Evolutionary conservation across 192 early-diverging fungal genomes (phyloP).

Genomic region (Haplosporangium gracile): DNA sequence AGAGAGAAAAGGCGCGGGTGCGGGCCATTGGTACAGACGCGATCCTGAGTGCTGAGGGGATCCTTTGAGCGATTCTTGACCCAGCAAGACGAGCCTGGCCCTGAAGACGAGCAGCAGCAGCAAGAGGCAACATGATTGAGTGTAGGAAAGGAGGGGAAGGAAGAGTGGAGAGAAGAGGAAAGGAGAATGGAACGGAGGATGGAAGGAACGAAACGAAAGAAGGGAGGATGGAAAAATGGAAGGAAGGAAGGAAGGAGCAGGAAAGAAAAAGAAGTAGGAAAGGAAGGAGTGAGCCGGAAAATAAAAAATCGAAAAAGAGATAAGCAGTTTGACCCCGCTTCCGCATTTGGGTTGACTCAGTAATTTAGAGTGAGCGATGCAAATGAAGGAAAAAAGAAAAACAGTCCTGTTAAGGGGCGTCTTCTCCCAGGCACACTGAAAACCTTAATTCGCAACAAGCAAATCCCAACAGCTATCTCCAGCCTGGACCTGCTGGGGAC

Average conservation of each 20-base stretch:
- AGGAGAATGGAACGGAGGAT: neutral
- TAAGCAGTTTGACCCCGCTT: neutral
- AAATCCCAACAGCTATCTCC: neutral
- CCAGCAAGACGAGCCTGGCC: constrained; percentile 9
- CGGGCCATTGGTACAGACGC: neutral
- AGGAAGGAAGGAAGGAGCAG: neutral
- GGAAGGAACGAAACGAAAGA: neutral
- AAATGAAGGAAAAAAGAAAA: neutral
- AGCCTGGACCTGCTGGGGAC: neutral
- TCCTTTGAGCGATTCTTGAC: neutral
- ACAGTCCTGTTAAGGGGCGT: neutral
- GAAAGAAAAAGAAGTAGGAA: neutral
- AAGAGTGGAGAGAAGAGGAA: neutral
- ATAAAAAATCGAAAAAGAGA: constrained; percentile 1
- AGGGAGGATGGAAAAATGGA: neutral
- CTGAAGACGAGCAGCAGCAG: constrained; percentile 17
- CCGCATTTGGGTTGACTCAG: constrained; percentile 17
- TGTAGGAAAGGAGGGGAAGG: neutral
- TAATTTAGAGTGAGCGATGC: no score
- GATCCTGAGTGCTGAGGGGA: neutral
- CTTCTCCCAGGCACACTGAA: neutral
- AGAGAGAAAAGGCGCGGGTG: constrained; percentile 16
- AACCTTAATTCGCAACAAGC: neutral
- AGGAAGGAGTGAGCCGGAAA: neutral
- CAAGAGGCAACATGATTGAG: constrained; percentile 1